Conservation (phyloP, 2,329 filamentous ascomycete genomes). For the Aspergillus flavus region DNA sequence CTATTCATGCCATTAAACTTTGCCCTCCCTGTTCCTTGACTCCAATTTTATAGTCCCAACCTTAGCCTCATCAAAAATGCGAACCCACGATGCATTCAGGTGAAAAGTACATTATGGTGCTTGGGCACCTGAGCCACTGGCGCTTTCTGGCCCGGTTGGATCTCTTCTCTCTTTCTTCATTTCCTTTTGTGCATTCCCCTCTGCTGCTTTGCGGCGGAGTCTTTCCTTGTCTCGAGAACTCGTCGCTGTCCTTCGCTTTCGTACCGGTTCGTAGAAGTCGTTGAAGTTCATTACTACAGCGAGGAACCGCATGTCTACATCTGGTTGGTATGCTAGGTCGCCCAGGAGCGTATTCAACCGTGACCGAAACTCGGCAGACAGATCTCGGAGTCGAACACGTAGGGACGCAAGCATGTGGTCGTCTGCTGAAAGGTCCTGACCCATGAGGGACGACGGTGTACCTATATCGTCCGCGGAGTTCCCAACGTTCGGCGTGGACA, state of each 20-base stretch:
- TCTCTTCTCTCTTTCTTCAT: constrained; percentile 29
- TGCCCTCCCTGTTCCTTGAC: constrained; percentile 7
- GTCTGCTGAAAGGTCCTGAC: constrained; percentile 41
- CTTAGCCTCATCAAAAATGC: neutral
- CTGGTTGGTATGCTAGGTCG: constrained; percentile 88
- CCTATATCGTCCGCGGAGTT: constrained; percentile 30
- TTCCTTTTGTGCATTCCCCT: constrained; percentile 24
- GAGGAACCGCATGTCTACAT: constrained; percentile 92
- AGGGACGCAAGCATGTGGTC: constrained; percentile 74
- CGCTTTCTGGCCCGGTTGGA: constrained; percentile 5
- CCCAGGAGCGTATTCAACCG: constrained; percentile 81
- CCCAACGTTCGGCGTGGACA: constrained; percentile 30
- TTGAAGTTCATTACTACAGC: constrained; percentile 99
- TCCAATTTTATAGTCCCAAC: constrained; percentile 1
- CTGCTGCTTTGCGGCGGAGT: constrained; percentile 30
- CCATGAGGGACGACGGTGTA: constrained; percentile 43
- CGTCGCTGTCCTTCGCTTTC: constrained; percentile 53
- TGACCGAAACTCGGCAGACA: constrained; percentile 75
- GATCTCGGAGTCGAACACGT: constrained; percentile 69
- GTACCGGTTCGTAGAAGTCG: constrained; percentile 83
- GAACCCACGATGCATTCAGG: neutral
- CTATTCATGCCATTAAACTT: constrained; percentile 12
- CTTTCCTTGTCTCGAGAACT: constrained; percentile 36
- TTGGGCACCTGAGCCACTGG: constrained; percentile 6
- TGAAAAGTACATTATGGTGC: neutral